phyloP scores from a whole-genome alignment of 106 monocot species.

The Phalaenopsis equestris region DNA sequence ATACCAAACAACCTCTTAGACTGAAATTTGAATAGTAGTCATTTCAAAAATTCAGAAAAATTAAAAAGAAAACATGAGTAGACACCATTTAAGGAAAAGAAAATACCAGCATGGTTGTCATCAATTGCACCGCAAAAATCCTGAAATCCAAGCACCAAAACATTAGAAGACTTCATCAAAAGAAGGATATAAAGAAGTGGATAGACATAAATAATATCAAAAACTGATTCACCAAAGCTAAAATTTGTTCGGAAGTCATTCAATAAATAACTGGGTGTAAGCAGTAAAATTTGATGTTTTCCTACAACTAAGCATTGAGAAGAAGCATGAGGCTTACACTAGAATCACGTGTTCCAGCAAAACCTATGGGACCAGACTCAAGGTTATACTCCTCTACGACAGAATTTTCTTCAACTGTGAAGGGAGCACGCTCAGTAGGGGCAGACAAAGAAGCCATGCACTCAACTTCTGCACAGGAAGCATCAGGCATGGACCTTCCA shows the following conservation, averaged over 20 bases:
- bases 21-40: no score
- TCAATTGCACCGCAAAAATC: slow-evolving; percentile 63
- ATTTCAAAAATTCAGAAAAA: no score
- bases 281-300: no score
- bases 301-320: no score
- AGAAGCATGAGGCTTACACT: slow-evolving; percentile 42
- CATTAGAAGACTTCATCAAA: neutral
- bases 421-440: slow-evolving; percentile 27
- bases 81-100: neutral
- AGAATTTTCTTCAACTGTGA: slow-evolving; percentile 47
- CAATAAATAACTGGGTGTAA: no score
- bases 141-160: slow-evolving; percentile 18
- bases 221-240: no score
- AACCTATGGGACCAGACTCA: slow-evolving; percentile 22
- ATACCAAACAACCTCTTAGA: no score
- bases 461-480: neutral
- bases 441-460: neutral
- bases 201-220: no score
- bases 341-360: slow-evolving; percentile 33
- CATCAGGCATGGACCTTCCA: neutral
- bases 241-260: no score
- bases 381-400: slow-evolving; percentile 17
- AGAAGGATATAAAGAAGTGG: no score
- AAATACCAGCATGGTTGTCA: slow-evolving; percentile 73
- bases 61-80: no score